Percentiles rank a stretch among this genome's conserved stretches.
phyloP scores from a whole-genome alignment of 1,139 yeast species.

The Kodamaea ohmeri region DNA sequence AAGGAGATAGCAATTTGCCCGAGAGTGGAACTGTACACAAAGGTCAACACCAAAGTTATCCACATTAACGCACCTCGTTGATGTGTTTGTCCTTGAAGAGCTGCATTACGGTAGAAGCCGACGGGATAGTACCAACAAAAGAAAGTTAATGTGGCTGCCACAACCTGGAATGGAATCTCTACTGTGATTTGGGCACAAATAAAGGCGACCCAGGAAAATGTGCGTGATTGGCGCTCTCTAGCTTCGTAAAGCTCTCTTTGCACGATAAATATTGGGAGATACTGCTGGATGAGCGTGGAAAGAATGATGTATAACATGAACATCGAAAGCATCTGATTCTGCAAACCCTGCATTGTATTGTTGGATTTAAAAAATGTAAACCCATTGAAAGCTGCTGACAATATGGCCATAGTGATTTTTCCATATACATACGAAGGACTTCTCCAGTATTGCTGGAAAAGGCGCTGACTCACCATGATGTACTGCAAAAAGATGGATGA shows the following conservation, averaged over 20 bases:
- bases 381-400: constrained; percentile 64
- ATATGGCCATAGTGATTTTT: constrained; percentile 52
- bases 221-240: constrained; percentile 68
- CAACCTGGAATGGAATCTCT: constrained; percentile 36
- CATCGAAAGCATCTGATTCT: constrained; percentile 54
- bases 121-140: constrained; percentile 46
- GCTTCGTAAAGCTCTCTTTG: constrained; percentile 70
- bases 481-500: constrained; percentile 49
- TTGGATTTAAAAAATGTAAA: constrained; percentile 71
- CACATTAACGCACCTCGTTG: constrained; percentile 66
- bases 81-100: constrained; percentile 25
- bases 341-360: constrained; percentile 56
- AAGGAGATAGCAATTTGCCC: constrained; percentile 67
- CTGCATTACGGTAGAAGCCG: constrained; percentile 38
- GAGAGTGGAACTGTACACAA: constrained; percentile 58
- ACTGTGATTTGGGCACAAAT: constrained; percentile 35
- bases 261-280: constrained; percentile 64
- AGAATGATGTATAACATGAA: constrained; percentile 56
- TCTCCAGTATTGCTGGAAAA: constrained; percentile 69
- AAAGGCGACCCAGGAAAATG: constrained; percentile 50
- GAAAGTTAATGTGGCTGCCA: constrained; percentile 33
- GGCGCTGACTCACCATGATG: constrained; percentile 50
- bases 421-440: constrained; percentile 69
- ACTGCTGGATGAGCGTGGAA: constrained; percentile 61
- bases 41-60: constrained; percentile 55